Evolutionary conservation across 2,329 filamentous ascomycete species (phyloP).

Genomic region (Aspergillus eucalypticola): DNA sequence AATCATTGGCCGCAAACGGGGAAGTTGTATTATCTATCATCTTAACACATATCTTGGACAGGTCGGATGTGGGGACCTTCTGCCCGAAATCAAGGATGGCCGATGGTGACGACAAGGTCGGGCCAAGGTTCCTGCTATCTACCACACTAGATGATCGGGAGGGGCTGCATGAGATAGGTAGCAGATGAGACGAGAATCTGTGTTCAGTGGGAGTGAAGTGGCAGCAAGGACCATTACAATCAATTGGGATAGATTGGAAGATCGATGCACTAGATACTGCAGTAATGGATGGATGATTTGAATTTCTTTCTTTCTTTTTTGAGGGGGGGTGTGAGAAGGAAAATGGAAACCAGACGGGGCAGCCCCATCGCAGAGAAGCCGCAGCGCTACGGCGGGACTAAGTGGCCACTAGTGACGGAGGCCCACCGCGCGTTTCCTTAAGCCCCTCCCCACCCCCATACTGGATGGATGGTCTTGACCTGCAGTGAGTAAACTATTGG

Average conservation of each 20-base stretch:
- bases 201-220: not conserved
- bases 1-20: constrained; percentile 15
- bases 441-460: constrained; percentile 27
- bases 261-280: not conserved
- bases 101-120: not conserved
- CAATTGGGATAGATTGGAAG: not conserved
- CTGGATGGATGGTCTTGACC: no score
- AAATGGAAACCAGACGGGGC: no score
- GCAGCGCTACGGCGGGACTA: not conserved
- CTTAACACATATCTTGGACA: not conserved
- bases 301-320: no score
- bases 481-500: no score
- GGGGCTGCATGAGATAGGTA: not conserved
- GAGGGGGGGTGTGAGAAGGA: no score
- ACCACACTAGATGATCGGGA: not conserved
- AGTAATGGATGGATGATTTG: no score
- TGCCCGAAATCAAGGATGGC: constrained; percentile 15
- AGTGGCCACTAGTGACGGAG: constrained; percentile 11
- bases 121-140: not conserved
- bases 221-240: not conserved
- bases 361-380: not conserved
- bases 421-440: constrained; percentile 17
- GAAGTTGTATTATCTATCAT: not conserved
- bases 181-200: not conserved
- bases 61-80: constrained; percentile 7